Evolutionary conservation across 306 rosid genomes (phyloP).

Genomic region (Abrus pulchellus): DNA sequence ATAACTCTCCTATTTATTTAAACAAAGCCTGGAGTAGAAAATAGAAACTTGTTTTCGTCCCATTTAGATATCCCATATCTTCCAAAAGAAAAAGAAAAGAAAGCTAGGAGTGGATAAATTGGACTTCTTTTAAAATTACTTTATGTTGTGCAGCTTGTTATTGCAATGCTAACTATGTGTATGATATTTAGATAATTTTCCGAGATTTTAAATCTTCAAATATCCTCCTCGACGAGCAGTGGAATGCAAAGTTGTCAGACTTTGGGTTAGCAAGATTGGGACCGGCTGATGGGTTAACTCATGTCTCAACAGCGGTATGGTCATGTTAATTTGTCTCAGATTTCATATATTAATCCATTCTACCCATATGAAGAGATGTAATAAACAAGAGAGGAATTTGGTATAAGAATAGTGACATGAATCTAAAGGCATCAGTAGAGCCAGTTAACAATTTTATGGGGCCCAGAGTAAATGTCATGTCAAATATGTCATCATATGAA

Average conservation of each 20-base stretch:
- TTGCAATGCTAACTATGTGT: slow-evolving; percentile 42
- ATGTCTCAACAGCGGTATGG: slow-evolving; percentile 97
- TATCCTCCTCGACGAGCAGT: slow-evolving; percentile 89
- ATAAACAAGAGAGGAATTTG: slow-evolving; percentile 13
- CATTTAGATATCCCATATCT: slow-evolving; percentile 28
- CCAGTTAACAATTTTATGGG: neutral
- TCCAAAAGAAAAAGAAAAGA: neutral
- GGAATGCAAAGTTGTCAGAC: slow-evolving; percentile 98
- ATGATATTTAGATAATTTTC: slow-evolving; percentile 78
- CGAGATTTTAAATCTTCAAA: slow-evolving; percentile 98
- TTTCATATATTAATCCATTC: slow-evolving; percentile 40
- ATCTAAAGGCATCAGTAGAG: slow-evolving; percentile 9
- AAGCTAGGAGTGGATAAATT: slow-evolving; percentile 29
- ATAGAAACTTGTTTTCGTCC: slow-evolving; percentile 27
- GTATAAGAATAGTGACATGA: neutral
- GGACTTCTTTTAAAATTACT: neutral
- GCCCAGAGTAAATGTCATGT: slow-evolving; percentile 9
- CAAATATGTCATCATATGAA: slow-evolving; percentile 15
- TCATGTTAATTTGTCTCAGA: slow-evolving; percentile 33
- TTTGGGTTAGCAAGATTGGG: slow-evolving; percentile 98
- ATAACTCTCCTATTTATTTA: slow-evolving; percentile 23
- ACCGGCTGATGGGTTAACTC: slow-evolving; percentile 93
- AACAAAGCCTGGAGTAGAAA: slow-evolving; percentile 9
- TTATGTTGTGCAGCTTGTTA: slow-evolving; percentile 38
- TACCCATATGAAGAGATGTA: slow-evolving; percentile 25